Conservation (phyloP, 129 eudicot species). For the sunflower (Helianthus annuus) region DNA sequence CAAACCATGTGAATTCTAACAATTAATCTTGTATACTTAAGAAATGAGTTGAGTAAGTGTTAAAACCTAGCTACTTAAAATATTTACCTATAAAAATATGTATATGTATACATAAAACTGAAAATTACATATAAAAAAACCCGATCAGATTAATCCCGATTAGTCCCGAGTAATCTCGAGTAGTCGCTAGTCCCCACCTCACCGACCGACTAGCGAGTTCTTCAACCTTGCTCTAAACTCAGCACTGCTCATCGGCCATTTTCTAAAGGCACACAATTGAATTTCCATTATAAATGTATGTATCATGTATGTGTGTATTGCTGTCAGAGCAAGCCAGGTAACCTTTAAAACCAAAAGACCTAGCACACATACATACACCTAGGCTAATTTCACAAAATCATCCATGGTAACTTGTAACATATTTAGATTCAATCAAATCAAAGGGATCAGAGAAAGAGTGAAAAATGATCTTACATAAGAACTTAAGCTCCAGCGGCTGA, state of each 20-base stretch:
- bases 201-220: too few relatives aligned
- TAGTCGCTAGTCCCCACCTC: too few relatives aligned
- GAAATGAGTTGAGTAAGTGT: too few relatives aligned
- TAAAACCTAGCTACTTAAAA: too few relatives aligned
- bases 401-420: constrained; percentile 4
- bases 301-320: not conserved
- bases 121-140: too few relatives aligned
- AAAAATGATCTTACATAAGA: constrained; percentile 41
- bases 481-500: constrained; percentile 60
- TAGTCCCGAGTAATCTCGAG: too few relatives aligned
- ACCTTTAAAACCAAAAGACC: constrained; percentile 9
- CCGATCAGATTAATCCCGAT: too few relatives aligned
- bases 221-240: not conserved
- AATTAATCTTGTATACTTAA: too few relatives aligned
- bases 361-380: constrained; percentile 15
- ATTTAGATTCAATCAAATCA: constrained; percentile 15
- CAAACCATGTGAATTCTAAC: too few relatives aligned
- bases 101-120: too few relatives aligned
- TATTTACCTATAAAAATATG: too few relatives aligned
- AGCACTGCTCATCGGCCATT: not conserved
- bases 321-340: not conserved
- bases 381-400: not conserved
- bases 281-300: not conserved
- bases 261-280: not conserved
- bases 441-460: constrained; percentile 7